These are phyloP conservation scores for Colletotrichum kahawae DNA, from an alignment of 2,329 filamentous ascomycete species.

Conservation along the genomic window DNA sequence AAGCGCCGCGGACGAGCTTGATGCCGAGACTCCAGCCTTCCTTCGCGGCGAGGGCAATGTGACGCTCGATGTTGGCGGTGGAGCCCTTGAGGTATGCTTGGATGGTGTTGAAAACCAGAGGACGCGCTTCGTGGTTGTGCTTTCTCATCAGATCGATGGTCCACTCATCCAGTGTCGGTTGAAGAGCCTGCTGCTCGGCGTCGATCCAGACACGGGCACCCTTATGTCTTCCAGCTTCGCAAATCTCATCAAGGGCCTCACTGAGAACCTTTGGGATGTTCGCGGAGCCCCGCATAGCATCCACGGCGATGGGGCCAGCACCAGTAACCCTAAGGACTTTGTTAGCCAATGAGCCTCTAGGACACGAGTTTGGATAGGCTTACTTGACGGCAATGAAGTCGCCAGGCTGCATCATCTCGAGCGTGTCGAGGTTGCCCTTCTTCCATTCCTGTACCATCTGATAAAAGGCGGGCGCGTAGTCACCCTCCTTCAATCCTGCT, in stretches of 20 bases:
- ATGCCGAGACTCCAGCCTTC: constrained; percentile 72
- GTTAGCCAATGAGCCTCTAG: not conserved
- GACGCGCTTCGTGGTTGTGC: constrained; percentile 70
- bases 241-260: constrained; percentile 75
- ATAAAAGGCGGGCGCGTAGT: constrained; percentile 29
- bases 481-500: constrained; percentile 51
- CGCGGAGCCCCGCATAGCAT: constrained; percentile 65
- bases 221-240: constrained; percentile 70
- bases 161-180: constrained; percentile 82
- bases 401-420: constrained; percentile 68
- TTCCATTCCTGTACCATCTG: constrained; percentile 75
- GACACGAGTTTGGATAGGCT: constrained; percentile 22
- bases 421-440: constrained; percentile 75
- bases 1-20: constrained; percentile 79
- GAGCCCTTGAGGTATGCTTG: constrained; percentile 78
- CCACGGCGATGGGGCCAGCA: constrained; percentile 75
- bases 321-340: constrained; percentile 70
- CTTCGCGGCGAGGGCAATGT: constrained; percentile 63
- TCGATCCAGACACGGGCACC: constrained; percentile 81
- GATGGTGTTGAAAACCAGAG: constrained; percentile 82
- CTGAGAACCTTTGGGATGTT: constrained; percentile 69
- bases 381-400: constrained; percentile 72
- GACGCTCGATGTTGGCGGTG: constrained; percentile 59
- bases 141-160: constrained; percentile 76
- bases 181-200: constrained; percentile 81